Evolutionary conservation across 345 rosid genomes (phyloP).

Genomic region (Eucalyptus brandiana): DNA sequence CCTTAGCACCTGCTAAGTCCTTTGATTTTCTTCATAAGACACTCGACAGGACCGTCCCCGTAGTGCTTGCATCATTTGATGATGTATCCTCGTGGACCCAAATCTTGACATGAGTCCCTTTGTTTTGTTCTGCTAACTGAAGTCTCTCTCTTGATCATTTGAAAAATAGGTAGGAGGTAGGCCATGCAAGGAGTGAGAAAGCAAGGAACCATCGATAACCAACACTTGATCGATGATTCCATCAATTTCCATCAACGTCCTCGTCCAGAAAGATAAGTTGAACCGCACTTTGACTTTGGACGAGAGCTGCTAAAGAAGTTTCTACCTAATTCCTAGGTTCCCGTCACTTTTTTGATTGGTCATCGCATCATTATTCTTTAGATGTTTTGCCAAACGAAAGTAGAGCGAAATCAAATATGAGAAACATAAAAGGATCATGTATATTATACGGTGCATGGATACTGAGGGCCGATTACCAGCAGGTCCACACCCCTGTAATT

Average conservation of each 20-base stretch:
- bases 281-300: neutral
- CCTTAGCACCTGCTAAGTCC: neutral
- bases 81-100: neutral
- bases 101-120: neutral
- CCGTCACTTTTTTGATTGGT: neutral
- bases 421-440: neutral
- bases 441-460: neutral
- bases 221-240: neutral
- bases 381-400: neutral
- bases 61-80: neutral
- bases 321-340: neutral
- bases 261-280: neutral
- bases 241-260: neutral
- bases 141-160: neutral
- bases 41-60: neutral
- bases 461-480: too few relatives aligned
- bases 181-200: neutral
- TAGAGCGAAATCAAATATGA: neutral
- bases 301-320: neutral
- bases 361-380: neutral
- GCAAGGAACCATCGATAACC: neutral
- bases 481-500: neutral
- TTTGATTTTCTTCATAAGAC: neutral
- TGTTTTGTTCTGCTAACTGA: neutral
- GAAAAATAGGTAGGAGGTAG: neutral